Base-by-base conservation (phyloP, 257 asterid species). In the Solanum phureja region DNA sequence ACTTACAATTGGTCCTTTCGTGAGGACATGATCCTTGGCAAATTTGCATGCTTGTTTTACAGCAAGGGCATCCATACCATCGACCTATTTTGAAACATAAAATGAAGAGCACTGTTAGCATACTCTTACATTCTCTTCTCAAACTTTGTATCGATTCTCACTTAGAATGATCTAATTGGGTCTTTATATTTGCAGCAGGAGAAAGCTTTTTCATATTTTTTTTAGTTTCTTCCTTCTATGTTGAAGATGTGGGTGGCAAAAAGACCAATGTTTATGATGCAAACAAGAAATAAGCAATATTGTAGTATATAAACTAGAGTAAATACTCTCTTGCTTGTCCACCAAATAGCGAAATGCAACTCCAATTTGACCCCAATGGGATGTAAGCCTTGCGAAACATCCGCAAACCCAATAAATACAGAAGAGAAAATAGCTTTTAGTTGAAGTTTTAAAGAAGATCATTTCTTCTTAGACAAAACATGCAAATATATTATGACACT, bases 11-110 rank as follows among this genome's bases (percentile, higher is more conserved):
- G 99, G 99, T 90, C 99, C 99, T 90, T 95, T 95, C 94, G 93
- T 95, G 84, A 97, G 86, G 88, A 88, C 98, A 71, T 97, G 93
- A 92, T 97, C 98, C 96, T 97, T 97, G 35, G 98, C 98, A 83
- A 95, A 95, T 92, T 92, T 94, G 95, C 98, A 95, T 12, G 98
- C 99, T 90, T 95, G 98, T 92, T 97, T 97, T 84, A 97, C 99
- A 86, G 99, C 99, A 91, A 97, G 90, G 84, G 86, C 99, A 92
- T 95, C 98, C 99, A 97, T 97, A 69, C 99, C 99, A 93, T 97
- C 99, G 85, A 97, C 98, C 99, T 97, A 92, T 88, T 85, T 86
- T 84, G 56, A n/a, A 85, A 83, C 71, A 56, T 49, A 73, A 27
- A 56, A 73, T 38, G 34, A 49, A 74, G 76, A 73, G 60, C 56